Evolutionary conservation across 768 basidiomycete genomes (phyloP).

Genomic region (Rhodotorula diobovata): DNA sequence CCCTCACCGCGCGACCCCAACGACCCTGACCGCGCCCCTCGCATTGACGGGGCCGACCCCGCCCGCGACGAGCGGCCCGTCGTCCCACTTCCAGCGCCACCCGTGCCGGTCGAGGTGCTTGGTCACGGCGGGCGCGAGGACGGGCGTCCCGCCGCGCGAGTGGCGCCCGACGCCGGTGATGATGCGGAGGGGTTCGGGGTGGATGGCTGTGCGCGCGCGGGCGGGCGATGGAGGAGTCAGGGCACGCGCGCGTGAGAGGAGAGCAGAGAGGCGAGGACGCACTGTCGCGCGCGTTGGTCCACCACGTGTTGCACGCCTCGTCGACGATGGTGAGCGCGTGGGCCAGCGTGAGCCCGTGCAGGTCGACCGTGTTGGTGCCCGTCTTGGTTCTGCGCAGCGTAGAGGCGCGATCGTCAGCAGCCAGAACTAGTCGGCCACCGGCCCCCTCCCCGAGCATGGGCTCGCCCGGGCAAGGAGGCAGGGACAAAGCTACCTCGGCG

Average conservation of each 20-base stretch:
- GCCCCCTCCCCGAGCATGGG: too few species aligned
- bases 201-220: constrained; percentile 6
- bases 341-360: constrained; percentile 39
- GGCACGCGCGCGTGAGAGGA: not conserved
- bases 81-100: constrained; percentile 39
- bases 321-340: constrained; percentile 40
- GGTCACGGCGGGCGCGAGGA: constrained; percentile 40
- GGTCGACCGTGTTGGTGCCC: constrained; percentile 30
- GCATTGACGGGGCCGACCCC: not conserved
- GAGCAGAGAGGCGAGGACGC: not conserved
- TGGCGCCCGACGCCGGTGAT: constrained; percentile 42
- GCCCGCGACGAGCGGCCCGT: constrained; percentile 20
- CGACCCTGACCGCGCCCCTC: constrained; percentile 16
- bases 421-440: too few species aligned
- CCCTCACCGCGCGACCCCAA: constrained; percentile 9
- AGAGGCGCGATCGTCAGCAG: not conserved
- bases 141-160: constrained; percentile 32
- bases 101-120: constrained; percentile 41
- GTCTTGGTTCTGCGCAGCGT: not conserved
- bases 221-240: not conserved
- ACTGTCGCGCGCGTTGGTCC: constrained; percentile 22
- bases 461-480: not conserved
- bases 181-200: constrained; percentile 36
- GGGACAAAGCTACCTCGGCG: too few species aligned
- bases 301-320: constrained; percentile 39